Evolutionary conservation across 345 rosid genomes (phyloP).

Genomic region (Jatropha curcas): DNA sequence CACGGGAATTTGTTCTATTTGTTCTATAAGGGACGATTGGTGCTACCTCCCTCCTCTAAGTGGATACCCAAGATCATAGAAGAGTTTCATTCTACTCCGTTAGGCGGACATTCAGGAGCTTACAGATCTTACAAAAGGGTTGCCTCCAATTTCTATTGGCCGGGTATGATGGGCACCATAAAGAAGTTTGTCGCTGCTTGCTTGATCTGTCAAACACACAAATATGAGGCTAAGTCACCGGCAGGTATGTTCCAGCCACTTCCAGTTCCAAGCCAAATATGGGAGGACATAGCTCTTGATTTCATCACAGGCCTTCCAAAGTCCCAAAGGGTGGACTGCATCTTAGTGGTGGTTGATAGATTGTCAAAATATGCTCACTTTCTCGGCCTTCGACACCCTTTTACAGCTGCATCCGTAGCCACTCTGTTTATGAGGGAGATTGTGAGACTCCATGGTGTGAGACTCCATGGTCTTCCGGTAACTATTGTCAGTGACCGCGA

Average conservation of each 20-base stretch:
- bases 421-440: background rate
- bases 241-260: background rate
- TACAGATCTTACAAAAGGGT: background rate
- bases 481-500: background rate
- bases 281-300: slow-evolving; percentile 3
- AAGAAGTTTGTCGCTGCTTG: background rate
- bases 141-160: background rate
- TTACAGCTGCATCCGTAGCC: background rate
- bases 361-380: background rate
- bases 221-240: background rate
- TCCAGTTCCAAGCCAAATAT: background rate
- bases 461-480: no score
- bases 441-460: background rate
- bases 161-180: background rate
- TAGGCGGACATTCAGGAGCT: background rate
- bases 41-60: background rate
- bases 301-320: background rate
- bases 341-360: background rate
- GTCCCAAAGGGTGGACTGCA: background rate
- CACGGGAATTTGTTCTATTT: no score
- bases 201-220: background rate
- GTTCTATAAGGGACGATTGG: background rate
- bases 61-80: background rate
- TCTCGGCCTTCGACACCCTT: background rate
- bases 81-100: background rate